Base-by-base conservation (phyloP, 148 eudicot species). In the Chenopodium berlandieri region DNA sequence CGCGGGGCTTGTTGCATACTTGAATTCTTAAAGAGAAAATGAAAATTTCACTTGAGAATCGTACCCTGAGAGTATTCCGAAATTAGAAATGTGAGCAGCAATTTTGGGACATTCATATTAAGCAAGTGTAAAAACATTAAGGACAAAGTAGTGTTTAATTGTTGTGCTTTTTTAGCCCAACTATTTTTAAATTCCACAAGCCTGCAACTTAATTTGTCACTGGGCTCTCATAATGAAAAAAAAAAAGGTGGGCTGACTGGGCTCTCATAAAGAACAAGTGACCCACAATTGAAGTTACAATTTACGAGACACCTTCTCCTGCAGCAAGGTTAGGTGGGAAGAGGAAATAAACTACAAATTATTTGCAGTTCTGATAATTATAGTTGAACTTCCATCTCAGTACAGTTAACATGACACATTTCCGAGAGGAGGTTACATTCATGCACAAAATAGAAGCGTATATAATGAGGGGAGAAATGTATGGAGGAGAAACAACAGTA, bases 351-450 rank as follows among this genome's bases (percentile, higher is more conserved):
- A 25, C 48, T 58, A 50, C 46, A 71, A 76, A 40, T 16, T n/a
- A 66, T 14, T 48, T 32, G 34, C 73, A 54, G 54, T 64, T 22
- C 64, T 50, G 54, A 14, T 67, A 34, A 37, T 40, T 67, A 62
- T 34, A 32, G 48, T 37, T 74, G 44, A 65, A 48, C 30, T 78
- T 56, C 82, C 79, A 48, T 74, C 14, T 13, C 37, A 52, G 65
- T 46, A 23, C 32, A 68, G 48, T 37, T 83, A 63, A 74, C 63
- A 66, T 67, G 50, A 79, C 76, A 73, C 47, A 22, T 27, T 68
- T 78, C 64, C 52, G 47, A 20, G 64, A 78, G 46, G 65, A 23
- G 68, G 16, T 50, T 73, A 84, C 80, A 75, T 76, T 65, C 76
- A 75, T 75, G 66, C 71, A 83, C 52, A 44, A 27, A 16, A 66